phyloP scores from a whole-genome alignment of 257 asterid genomes.

The Apocynum venetum region DNA sequence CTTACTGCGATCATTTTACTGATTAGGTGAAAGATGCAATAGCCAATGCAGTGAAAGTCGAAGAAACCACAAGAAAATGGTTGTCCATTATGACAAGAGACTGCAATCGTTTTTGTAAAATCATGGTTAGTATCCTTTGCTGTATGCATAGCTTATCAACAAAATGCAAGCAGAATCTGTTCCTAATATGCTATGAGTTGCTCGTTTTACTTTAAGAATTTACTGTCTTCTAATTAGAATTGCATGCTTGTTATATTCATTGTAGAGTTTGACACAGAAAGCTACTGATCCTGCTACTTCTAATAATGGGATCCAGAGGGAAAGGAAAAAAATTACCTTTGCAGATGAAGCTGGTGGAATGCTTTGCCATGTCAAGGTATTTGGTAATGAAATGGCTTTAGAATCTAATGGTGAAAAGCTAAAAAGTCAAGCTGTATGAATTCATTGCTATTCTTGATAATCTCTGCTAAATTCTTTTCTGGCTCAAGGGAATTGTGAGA shows the following conservation, averaged over 20 bases:
- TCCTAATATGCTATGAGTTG: not conserved
- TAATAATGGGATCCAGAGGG: conserved; percentile 29
- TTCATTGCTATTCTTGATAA: not conserved
- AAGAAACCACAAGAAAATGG: conserved; percentile 70
- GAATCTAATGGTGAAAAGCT: conserved; percentile 24
- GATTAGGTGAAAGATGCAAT: conserved; percentile 67
- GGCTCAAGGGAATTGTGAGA: not conserved
- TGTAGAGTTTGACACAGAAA: conserved; percentile 57
- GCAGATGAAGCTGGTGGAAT: conserved; percentile 91
- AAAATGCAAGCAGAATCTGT: not conserved
- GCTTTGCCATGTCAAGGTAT: conserved; percentile 68
- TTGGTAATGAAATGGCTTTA: conserved; percentile 31
- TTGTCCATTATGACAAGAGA: conserved; percentile 77
- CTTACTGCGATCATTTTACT: conserved; percentile 12
- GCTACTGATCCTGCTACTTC: conserved; percentile 28
- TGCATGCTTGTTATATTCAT: not conserved
- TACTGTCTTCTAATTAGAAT: conserved; percentile 11
- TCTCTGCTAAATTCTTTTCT: not conserved
- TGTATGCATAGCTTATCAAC: not conserved
- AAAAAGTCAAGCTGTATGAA: conserved; percentile 19
- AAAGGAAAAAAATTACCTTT: conserved; percentile 58
- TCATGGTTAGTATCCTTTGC: conserved; percentile 60
- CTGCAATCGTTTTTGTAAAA: conserved; percentile 89
- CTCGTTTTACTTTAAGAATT: not conserved
- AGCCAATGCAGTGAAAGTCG: conserved; percentile 50